These are phyloP conservation scores for Leptomonas pyrrhocoris DNA, from an alignment of 208 protist genomes.

Conservation along the genomic window DNA sequence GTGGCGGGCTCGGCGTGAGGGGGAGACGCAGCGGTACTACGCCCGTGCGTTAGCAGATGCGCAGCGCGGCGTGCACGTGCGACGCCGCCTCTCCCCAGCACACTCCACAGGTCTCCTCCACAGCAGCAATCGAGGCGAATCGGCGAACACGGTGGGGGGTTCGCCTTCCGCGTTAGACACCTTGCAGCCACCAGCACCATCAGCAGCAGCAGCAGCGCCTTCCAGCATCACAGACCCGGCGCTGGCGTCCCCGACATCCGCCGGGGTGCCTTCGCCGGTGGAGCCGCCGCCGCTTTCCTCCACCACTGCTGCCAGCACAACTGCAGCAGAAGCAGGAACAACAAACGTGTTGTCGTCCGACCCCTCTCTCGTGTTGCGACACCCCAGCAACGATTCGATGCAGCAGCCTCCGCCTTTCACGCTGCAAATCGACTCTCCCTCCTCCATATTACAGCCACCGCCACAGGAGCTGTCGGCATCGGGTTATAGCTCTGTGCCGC, in stretches of 20 bases:
- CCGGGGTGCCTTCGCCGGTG: neutral
- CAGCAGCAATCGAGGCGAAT: neutral
- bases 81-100: neutral
- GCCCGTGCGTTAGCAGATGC: constrained; percentile 36
- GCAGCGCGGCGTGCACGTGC: constrained; percentile 18
- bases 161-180: neutral
- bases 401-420: neutral
- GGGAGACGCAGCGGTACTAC: constrained; percentile 43
- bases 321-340: too few relatives aligned
- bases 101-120: too few relatives aligned
- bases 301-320: constrained; percentile 1
- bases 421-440: neutral
- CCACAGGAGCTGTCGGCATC: neutral
- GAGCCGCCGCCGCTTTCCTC: neutral
- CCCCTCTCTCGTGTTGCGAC: constrained; percentile 8
- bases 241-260: neutral
- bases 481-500: neutral
- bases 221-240: constrained; percentile 2
- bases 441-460: neutral
- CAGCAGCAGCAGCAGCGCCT: neutral
- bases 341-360: constrained; percentile 15
- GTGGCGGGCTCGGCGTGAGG: constrained; percentile 27
- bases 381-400: neutral
- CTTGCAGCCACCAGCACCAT: neutral
- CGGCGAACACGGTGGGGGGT: neutral